Evolutionary conservation across 176 grass and related monocot genomes (phyloP), one percentile per base, ranked within the genome.

Genomic region (Thinopyrum elongatum): DNA sequence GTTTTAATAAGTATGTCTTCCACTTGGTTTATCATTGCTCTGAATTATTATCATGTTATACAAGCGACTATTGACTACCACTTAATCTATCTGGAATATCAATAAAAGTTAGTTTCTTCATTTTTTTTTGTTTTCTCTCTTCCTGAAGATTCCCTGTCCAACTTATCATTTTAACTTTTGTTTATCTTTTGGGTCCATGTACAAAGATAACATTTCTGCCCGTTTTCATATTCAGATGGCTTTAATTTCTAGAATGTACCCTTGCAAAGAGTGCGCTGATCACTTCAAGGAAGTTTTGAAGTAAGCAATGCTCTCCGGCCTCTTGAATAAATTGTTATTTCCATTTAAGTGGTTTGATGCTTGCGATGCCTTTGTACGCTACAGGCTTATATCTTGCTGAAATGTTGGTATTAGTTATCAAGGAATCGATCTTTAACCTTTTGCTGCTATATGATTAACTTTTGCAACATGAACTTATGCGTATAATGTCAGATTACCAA

Each of bases 251-350:
- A 89, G 97, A 82, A 77, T 96, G 22, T 99, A 99, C 49, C 97
- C 97, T 76, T 99, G 97, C 87, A 99, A 93, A 91, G 94, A 99
- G 87, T 99, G 97, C 19, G 88, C 92, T 21, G 90, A 91, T 79
- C 94, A 99, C 95, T 96, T 99, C 84, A 94, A 94, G 80, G 92
- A 96, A 91, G 86, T 99, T 73, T 84, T 99, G 79, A 96, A 93
- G 94, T 99, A 95, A 98, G 96, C 71, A 79, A 70, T 77, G 27
- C 33, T 67, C 30, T 82, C 63, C 55, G n/a, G 35, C 16, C 70
- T 80, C 58, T 80, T 75, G 34, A 8, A 80, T 69, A 79, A 66
- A 75, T 47, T 44, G 0, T 23, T 35, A 3, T 49, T 0, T 63
- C 70, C 55, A 58, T 91, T 71, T 61, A 28, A 42, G 38, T 75